Evolutionary conservation across 2,329 filamentous ascomycete species (phyloP), one percentile per base, ranked within the genome.

Genomic region (Penicillium sp.): DNA sequence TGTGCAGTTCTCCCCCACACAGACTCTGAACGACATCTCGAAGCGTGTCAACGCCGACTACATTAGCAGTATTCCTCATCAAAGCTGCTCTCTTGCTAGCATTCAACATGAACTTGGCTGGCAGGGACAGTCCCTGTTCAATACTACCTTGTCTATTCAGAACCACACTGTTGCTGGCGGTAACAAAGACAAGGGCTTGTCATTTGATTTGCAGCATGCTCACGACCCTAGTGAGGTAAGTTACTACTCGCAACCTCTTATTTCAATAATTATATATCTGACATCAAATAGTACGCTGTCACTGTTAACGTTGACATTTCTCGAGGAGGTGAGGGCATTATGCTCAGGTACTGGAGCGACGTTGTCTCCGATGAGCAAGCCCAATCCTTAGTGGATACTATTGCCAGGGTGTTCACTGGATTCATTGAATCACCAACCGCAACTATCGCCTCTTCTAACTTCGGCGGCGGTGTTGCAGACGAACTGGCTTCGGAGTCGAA

Each of bases 31-130:
- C 2, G 74, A 79, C 11, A 66, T 78, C 0, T 69, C 82, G 0
- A 76, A 78, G 29, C 69, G 69, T 11, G 71, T 82, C 0, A 81
- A 83, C 43, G 68, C 70, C 13, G 76, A 82, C 54, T 79, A 80
- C 19, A 72, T 81, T 21, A 68, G 73, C 39, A 77, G 78, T 43
- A 72, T 84, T 57, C 71, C 76, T 0, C 76, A 83, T 59, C 82
- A 84, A 57, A 77, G 74, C 54, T 81, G 79, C 60, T 82, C 82
- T 2, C 70, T 81, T 21, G 78, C 79, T 5, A 75, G 77, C 48
- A 78, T 82, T 11, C 79, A 81, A 53, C 74, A 77, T 56, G 72
- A 74, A 45, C 66, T 78, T 54, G 69, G 71, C 8, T 60, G 69
- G 49, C 65, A 72, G 50, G 71, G 72, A 16, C 67, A 71, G 44